Percentiles rank a stretch among this genome's conserved stretches.
phyloP scores from a whole-genome alignment of 352 stramenopile genomes.

The Phytophthora pseudosyringae region DNA sequence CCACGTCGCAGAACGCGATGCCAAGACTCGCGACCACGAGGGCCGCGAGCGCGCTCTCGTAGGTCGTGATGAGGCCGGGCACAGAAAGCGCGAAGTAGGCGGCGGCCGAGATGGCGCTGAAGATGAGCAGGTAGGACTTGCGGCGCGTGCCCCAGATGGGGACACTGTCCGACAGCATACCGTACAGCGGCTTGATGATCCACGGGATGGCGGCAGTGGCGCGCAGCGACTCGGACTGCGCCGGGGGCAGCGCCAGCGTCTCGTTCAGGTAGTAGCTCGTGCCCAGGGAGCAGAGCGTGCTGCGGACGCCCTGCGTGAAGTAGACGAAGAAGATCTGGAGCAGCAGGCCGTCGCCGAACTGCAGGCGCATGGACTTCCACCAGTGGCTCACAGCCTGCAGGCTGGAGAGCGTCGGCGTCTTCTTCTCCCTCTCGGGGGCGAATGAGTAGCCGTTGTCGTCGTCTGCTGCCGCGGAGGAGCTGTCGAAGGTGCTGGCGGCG shows the following conservation, averaged over 20 bases:
- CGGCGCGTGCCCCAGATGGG: conserved; percentile 75
- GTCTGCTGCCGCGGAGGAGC: background rate
- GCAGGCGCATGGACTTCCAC: conserved; percentile 63
- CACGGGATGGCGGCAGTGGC: conserved; percentile 76
- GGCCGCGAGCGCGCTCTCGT: conserved; percentile 54
- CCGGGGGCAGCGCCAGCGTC: conserved; percentile 66
- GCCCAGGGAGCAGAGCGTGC: conserved; percentile 75
- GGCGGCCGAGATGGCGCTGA: conserved; percentile 58
- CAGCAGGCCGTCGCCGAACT: conserved; percentile 74
- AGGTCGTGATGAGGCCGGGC: conserved; percentile 61
- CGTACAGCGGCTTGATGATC: conserved; percentile 86
- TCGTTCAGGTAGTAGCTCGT: conserved; percentile 86
- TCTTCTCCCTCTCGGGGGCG: conserved; percentile 16
- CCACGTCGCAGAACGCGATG: conserved; percentile 83
- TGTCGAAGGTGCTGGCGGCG: conserved; percentile 15
- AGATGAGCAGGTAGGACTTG: conserved; percentile 85
- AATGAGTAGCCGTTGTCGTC: conserved; percentile 12
- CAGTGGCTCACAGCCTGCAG: conserved; percentile 56
- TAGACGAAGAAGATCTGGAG: conserved; percentile 88
- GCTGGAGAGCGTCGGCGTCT: conserved; percentile 25
- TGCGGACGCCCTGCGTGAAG: conserved; percentile 82
- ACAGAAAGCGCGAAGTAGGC: conserved; percentile 71
- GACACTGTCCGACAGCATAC: conserved; percentile 79
- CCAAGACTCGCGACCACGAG: conserved; percentile 81
- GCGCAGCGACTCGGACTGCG: conserved; percentile 71